A percentile compares a stretch with the other conserved stretches of the same genome.
Evolutionary conservation across 371 early-diverging fungal genomes (phyloP).

Genomic region (Batkoa obscura): DNA sequence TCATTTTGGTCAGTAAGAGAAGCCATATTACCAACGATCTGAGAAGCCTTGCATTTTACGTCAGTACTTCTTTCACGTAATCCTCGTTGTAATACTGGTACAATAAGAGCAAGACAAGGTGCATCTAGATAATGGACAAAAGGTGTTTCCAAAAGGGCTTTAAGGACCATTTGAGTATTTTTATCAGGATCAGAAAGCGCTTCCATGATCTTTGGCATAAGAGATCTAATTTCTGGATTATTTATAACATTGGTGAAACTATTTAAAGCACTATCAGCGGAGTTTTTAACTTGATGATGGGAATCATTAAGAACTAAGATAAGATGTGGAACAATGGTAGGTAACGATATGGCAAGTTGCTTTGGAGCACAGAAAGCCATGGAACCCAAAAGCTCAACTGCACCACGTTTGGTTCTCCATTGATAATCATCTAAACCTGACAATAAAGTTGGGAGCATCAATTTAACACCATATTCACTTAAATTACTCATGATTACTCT

Average conservation of each 20-base stretch:
- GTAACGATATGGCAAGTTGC: conserved; percentile 76
- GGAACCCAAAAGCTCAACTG: conserved; percentile 83
- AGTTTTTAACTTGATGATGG: conserved; percentile 75
- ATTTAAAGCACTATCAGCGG: conserved; percentile 71
- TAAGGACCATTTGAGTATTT: conserved; percentile 63
- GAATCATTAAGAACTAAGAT: conserved; percentile 83
- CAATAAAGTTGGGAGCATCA: conserved; percentile 78
- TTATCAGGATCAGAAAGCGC: conserved; percentile 79
- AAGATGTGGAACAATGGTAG: conserved; percentile 79
- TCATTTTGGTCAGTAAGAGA: conserved; percentile 79
- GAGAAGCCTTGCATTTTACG: conserved; percentile 82
- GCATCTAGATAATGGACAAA: conserved; percentile 97
- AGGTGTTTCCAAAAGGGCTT: conserved; percentile 71
- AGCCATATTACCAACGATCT: conserved; percentile 95
- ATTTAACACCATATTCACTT: conserved; percentile 88
- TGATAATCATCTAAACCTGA: conserved; percentile 69
- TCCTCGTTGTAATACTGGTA: conserved; percentile 88
- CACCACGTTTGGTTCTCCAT: conserved; percentile 93
- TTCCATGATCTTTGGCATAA: conserved; percentile 69
- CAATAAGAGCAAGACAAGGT: conserved; percentile 84
- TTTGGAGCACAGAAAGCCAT: conserved; percentile 96
- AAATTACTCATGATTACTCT: conserved; percentile 92
- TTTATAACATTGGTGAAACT: conserved; percentile 86
- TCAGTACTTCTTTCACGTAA: conserved; percentile 75
- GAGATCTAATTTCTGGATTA: conserved; percentile 86